Evolutionary conservation across 495 filamentous ascomycete genomes (phyloP), one percentile per base, ranked within the genome.

Genomic region (Penicillium coffeae): DNA sequence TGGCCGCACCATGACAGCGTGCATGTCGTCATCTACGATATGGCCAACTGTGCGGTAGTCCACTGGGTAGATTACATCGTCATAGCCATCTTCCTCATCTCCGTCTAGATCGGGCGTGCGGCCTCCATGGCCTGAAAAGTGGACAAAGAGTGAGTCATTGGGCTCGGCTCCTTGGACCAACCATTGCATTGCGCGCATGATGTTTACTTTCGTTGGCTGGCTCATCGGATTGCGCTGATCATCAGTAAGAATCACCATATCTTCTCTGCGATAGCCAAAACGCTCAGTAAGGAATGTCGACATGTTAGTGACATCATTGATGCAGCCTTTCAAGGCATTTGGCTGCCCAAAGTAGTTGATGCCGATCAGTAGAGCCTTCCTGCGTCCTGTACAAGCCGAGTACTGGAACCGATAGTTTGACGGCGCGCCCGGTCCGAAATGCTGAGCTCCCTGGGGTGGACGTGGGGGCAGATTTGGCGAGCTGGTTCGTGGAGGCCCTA

Each of bases 251-350:
- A 95, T 90, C 22, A 98, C 93, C 93, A 98, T 98, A 63, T 97
- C 93, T 66, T 96, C 91, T 35, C 93, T 78, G 55, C 88, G 87
- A 66, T 97, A 98, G 3, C 86, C 85, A 58, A 88, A 93, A 45
- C 86, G 81, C 50, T 89, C 77, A 53, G 90, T 84, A 27, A 98
- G 78, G 62, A 94, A 98, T 38, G 73, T 76, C 15, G 89, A 94
- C 90, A 98, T 95, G 63, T 96, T 96, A 63, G 90, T 85, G 40
- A 96, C 94, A 66, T 98, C 93, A 69, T 97, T 97, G 74, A 97
- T 97, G 59, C 93, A 98, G 32, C 93, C 93, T 47, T 87, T 67
- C 15, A 98, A 73, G 66, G 94, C 82, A 45, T 90, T 93, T 25
- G 85, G 80, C 63, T 97, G 93, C 10, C 86, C 83, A 52, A 94